Evolutionary conservation across 1,284 basidiomycete genomes (phyloP).

Genomic region (Ganoderma leucocontextum): DNA sequence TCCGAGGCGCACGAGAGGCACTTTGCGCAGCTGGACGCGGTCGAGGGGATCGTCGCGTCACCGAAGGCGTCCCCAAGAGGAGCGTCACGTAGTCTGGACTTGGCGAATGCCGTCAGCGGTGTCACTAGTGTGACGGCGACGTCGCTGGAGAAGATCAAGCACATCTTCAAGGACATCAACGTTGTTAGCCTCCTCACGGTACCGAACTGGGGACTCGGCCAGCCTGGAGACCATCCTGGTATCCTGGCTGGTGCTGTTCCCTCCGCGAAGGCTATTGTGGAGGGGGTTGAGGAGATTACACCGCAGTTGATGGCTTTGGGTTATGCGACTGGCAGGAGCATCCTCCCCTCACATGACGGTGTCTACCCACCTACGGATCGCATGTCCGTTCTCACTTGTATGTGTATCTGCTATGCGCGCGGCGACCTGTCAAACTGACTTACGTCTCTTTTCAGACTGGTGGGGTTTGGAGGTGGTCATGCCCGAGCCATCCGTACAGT

Average conservation of each 20-base stretch:
- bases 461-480: slow-evolving; percentile 82
- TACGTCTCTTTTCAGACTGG: slow-evolving; percentile 63
- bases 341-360: slow-evolving; percentile 74
- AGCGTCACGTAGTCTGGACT: slow-evolving; percentile 18
- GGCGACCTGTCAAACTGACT: neutral
- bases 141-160: slow-evolving; percentile 57
- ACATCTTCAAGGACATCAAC: slow-evolving; percentile 62
- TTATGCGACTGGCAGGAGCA: slow-evolving; percentile 72
- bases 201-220: slow-evolving; percentile 68
- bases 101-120: slow-evolving; percentile 14
- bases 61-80: slow-evolving; percentile 15
- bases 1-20: slow-evolving; percentile 63
- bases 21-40: slow-evolving; percentile 50
- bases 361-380: slow-evolving; percentile 78
- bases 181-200: slow-evolving; percentile 63
- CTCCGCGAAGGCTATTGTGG: slow-evolving; percentile 72
- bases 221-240: slow-evolving; percentile 62
- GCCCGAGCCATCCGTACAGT: slow-evolving; percentile 69
- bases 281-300: slow-evolving; percentile 74
- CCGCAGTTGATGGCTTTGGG: slow-evolving; percentile 80
- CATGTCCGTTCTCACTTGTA: slow-evolving; percentile 83
- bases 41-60: slow-evolving; percentile 19
- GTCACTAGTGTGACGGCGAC: slow-evolving; percentile 55
- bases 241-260: slow-evolving; percentile 77
- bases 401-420: slow-evolving; percentile 11